Evolutionary conservation across 2,329 filamentous ascomycete species (phyloP).

Genomic region (Pseudocercospora eumusae): DNA sequence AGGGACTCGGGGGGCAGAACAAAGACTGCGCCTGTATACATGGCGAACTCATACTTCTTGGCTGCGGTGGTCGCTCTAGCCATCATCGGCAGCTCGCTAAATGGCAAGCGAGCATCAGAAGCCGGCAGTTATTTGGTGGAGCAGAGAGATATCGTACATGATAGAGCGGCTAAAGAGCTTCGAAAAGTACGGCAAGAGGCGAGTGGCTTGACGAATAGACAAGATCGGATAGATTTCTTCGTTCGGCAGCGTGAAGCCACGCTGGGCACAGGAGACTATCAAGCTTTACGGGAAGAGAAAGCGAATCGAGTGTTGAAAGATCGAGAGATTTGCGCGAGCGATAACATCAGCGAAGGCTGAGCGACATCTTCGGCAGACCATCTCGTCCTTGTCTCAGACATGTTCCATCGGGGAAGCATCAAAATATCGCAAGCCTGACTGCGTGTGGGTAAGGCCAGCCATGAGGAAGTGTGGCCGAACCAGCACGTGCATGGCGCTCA

Average conservation of each 20-base stretch:
- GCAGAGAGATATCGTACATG: conserved; percentile 65
- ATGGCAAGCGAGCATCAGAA: conserved; percentile 68
- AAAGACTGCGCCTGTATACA: conserved; percentile 60
- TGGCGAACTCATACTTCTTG: conserved; percentile 79
- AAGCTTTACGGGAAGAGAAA: conserved; percentile 49
- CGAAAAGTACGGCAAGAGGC: conserved; percentile 56
- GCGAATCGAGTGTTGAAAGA: conserved; percentile 50
- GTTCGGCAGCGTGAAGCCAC: conserved; percentile 68
- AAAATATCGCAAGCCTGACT: background rate
- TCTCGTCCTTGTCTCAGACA: background rate
- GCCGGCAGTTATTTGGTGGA: conserved; percentile 65
- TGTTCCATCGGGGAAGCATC: background rate
- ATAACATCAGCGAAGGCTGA: conserved; percentile 37
- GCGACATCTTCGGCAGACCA: background rate
- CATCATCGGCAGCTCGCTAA: conserved; percentile 68
- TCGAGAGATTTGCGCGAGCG: conserved; percentile 50
- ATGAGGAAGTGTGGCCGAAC: too few relatives aligned
- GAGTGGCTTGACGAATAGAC: conserved; percentile 50
- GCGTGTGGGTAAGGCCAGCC: too few relatives aligned
- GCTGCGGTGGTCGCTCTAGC: conserved; percentile 69
- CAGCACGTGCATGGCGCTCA: too few relatives aligned
- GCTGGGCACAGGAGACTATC: conserved; percentile 44
- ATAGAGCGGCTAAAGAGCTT: conserved; percentile 65
- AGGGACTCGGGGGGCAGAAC: conserved; percentile 40
- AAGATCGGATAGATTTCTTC: conserved; percentile 72